Percentiles rank a stretch among this genome's conserved stretches.
Evolutionary conservation across 2,329 filamentous ascomycete genomes (phyloP).

Genomic region (Sarocladiaceae sp.): DNA sequence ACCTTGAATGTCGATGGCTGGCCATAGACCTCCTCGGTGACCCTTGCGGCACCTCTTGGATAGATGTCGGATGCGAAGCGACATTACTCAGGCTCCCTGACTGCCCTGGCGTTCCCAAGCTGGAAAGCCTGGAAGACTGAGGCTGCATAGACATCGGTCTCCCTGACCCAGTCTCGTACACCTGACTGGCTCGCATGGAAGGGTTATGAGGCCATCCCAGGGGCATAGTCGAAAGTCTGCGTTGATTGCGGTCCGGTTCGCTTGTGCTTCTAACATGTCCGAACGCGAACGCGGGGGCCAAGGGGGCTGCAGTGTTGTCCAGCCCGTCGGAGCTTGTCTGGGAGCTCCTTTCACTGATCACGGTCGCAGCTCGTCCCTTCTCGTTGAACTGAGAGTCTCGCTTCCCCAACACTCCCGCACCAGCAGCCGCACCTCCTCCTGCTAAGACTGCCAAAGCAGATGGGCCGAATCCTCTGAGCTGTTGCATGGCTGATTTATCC

Average conservation of each 20-base stretch:
- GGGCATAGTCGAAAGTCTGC: constrained; percentile 29
- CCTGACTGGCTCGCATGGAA: constrained; percentile 18
- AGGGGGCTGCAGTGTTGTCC: constrained; percentile 13
- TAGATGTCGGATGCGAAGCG: neutral
- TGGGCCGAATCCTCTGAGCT: constrained; percentile 21
- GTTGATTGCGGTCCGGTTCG: constrained; percentile 12
- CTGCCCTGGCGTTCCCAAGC: neutral
- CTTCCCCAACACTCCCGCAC: constrained; percentile 17
- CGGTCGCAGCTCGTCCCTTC: constrained; percentile 15
- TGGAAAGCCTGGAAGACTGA: neutral
- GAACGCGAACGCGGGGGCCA: constrained; percentile 13
- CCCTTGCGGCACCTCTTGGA: neutral
- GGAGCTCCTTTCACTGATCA: constrained; percentile 16
- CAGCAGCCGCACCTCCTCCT: constrained; percentile 18
- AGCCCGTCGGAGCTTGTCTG: constrained; percentile 12
- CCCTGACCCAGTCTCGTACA: constrained; percentile 11
- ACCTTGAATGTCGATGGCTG: neutral
- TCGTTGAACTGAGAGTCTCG: constrained; percentile 15
- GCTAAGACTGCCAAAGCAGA: constrained; percentile 16
- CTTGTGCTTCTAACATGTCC: constrained; percentile 16
- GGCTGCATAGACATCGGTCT: constrained; percentile 13
- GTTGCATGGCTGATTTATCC: constrained; percentile 24
- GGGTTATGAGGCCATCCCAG: constrained; percentile 30
- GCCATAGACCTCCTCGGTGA: neutral
- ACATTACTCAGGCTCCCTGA: neutral